Evolutionary conservation across 2,329 filamentous ascomycete species (phyloP).

Genomic region (Monilinia vaccinii-corymbosi): DNA sequence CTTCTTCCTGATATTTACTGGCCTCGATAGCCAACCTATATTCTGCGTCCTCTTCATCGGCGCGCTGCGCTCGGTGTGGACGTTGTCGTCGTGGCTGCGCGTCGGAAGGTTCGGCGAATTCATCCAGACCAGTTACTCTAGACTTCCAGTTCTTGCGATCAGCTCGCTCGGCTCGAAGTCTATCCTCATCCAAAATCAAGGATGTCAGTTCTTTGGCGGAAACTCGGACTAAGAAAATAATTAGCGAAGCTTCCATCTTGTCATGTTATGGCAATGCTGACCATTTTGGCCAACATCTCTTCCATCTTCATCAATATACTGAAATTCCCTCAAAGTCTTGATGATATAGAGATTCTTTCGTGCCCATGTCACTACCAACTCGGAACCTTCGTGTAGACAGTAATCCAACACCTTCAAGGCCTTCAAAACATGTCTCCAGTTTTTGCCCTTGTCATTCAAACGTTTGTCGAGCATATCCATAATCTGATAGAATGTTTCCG

Average conservation of each 20-base stretch:
- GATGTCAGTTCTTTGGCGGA: constrained; percentile 93
- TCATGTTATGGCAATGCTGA: constrained; percentile 35
- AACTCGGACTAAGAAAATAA: constrained; percentile 63
- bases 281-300: constrained; percentile 94
- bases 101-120: constrained; percentile 48
- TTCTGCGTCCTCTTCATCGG: constrained; percentile 81
- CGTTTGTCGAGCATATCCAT: constrained; percentile 99
- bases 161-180: constrained; percentile 78
- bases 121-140: constrained; percentile 85
- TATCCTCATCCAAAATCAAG: constrained; percentile 86
- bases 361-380: constrained; percentile 94
- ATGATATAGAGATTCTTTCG: constrained; percentile 98
- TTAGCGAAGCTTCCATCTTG: constrained; percentile 22
- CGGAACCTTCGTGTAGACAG: constrained; percentile 92
- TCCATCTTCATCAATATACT: constrained; percentile 92
- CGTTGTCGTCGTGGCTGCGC: constrained; percentile 36
- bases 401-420: constrained; percentile 97
- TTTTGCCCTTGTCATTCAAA: constrained; percentile 98
- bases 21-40: constrained; percentile 87
- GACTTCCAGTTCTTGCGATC: constrained; percentile 96
- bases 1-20: constrained; percentile 90
- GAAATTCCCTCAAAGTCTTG: constrained; percentile 94
- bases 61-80: constrained; percentile 40
- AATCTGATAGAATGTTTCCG: constrained; percentile 97
- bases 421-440: constrained; percentile 97